phyloP scores from a whole-genome alignment of 345 rosid genomes.

The Brassica napus region DNA sequence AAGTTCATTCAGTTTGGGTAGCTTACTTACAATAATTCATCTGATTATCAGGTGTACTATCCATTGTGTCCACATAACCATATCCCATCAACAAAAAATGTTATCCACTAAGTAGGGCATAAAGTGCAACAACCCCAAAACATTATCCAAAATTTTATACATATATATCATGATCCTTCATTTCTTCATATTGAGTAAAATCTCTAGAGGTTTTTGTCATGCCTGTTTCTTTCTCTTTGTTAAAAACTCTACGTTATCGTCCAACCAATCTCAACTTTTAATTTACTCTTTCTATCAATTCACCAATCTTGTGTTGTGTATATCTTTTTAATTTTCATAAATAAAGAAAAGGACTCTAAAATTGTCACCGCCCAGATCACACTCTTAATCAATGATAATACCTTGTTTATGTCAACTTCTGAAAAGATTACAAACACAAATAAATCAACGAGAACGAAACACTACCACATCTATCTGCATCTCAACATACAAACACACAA shows the following conservation, averaged over 20 bases:
- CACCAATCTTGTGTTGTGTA: not conserved
- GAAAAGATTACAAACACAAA: slow-evolving; percentile 25
- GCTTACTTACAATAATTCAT: not conserved
- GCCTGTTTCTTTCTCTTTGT: not conserved
- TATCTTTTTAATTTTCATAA: not conserved
- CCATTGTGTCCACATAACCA: slow-evolving; percentile 35
- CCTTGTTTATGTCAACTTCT: slow-evolving; percentile 28
- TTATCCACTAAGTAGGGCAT: slow-evolving; percentile 32
- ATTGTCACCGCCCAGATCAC: not conserved
- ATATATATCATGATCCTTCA: not conserved
- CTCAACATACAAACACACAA: slow-evolving; percentile 29
- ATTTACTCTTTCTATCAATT: not conserved
- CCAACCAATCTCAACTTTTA: not conserved
- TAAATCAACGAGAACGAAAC: slow-evolving; percentile 31
- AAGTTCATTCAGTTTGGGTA: not conserved
- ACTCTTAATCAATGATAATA: slow-evolving; percentile 21
- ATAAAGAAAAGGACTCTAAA: not conserved
- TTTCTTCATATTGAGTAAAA: not conserved
- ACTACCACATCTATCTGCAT: slow-evolving; percentile 27
- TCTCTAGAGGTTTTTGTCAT: slow-evolving; percentile 1
- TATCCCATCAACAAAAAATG: slow-evolving; percentile 12
- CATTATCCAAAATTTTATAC: slow-evolving; percentile 35
- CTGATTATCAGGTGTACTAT: slow-evolving; percentile 35
- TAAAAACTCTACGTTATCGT: not conserved
- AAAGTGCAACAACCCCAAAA: slow-evolving; percentile 38